phyloP scores from a whole-genome alignment of 2,329 filamentous ascomycete species.

The Purpureocillium takamizusanense region DNA sequence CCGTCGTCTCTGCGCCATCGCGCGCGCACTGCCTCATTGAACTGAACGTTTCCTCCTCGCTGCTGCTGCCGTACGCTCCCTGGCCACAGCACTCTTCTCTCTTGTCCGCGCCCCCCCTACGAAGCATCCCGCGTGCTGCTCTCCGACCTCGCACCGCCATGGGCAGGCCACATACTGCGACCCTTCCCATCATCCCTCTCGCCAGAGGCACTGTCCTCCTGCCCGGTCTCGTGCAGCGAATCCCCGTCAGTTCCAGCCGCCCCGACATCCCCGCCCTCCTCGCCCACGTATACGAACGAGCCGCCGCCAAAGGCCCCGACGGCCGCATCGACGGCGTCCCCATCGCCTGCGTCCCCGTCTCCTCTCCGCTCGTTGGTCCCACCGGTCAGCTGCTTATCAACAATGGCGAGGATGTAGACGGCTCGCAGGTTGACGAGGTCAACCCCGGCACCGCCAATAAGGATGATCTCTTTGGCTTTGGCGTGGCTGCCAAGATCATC shows the following conservation, averaged over 20 bases:
- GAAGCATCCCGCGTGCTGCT: background rate
- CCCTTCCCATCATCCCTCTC: slow-evolving; percentile 72
- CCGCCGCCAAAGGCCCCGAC: slow-evolving; percentile 56
- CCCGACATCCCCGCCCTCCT: slow-evolving; percentile 85
- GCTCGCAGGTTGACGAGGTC: slow-evolving; percentile 33
- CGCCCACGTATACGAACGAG: slow-evolving; percentile 72
- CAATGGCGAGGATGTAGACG: slow-evolving; percentile 45
- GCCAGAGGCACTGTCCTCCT: slow-evolving; percentile 73
- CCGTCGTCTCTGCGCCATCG: too few species aligned
- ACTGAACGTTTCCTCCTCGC: background rate
- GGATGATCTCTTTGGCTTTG: slow-evolving; percentile 72
- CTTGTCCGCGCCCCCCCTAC: slow-evolving; percentile 1
- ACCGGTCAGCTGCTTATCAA: slow-evolving; percentile 71
- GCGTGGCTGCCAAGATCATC: slow-evolving; percentile 70
- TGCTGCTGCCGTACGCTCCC: background rate
- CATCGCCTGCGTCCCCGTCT: slow-evolving; percentile 81
- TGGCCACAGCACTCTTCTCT: too few species aligned
- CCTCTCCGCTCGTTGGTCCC: slow-evolving; percentile 61
- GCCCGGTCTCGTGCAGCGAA: slow-evolving; percentile 75
- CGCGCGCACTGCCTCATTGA: too few species aligned
- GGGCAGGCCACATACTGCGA: slow-evolving; percentile 31
- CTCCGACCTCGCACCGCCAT: slow-evolving; percentile 16
- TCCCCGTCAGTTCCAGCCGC: slow-evolving; percentile 69
- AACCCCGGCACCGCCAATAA: slow-evolving; percentile 53
- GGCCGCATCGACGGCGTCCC: slow-evolving; percentile 59